Conservation (phyloP, 2,329 filamentous ascomycete species). For the Exserohilum rostratum region DNA sequence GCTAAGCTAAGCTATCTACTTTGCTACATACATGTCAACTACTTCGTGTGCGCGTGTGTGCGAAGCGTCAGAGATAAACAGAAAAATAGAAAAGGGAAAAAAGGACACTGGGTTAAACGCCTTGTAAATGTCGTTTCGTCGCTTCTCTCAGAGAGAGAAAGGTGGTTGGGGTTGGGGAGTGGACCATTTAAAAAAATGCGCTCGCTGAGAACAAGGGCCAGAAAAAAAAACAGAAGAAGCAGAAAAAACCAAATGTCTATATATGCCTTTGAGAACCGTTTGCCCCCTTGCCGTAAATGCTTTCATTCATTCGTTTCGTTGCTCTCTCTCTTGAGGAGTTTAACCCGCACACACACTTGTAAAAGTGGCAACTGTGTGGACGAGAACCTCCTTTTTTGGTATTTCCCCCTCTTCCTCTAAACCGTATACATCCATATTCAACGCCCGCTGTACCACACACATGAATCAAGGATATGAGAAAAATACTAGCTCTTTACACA, state of each 20-base stretch:
- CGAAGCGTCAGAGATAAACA: constrained; percentile 12
- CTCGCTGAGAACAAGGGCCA: constrained; percentile 3
- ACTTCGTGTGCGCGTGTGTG: background rate
- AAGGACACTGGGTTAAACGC: no score
- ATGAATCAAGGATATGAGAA: constrained; percentile 22
- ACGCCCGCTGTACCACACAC: constrained; percentile 33
- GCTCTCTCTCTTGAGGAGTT: constrained; percentile 3
- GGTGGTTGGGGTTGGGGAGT: no score
- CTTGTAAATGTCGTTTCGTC: constrained; percentile 36
- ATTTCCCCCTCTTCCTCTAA: constrained; percentile 35
- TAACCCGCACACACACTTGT: constrained; percentile 1
- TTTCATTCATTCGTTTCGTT: constrained; percentile 14
- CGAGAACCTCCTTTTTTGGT: constrained; percentile 25
- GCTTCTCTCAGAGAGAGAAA: constrained; percentile 9
- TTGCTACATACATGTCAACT: constrained; percentile 28
- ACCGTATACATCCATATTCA: constrained; percentile 21
- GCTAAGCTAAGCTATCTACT: constrained; percentile 36
- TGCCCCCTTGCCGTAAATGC: constrained; percentile 28
- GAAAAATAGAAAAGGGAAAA: constrained; percentile 3
- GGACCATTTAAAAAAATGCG: constrained; percentile 9
- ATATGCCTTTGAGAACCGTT: constrained; percentile 34
- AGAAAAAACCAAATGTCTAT: constrained; percentile 43
- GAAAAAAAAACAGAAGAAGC: constrained; percentile 16
- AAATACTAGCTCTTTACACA: constrained; percentile 27
- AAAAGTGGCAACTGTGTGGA: no score